phyloP scores from a whole-genome alignment of 768 basidiomycete species.

The Cystofilobasidium bisporidii region DNA sequence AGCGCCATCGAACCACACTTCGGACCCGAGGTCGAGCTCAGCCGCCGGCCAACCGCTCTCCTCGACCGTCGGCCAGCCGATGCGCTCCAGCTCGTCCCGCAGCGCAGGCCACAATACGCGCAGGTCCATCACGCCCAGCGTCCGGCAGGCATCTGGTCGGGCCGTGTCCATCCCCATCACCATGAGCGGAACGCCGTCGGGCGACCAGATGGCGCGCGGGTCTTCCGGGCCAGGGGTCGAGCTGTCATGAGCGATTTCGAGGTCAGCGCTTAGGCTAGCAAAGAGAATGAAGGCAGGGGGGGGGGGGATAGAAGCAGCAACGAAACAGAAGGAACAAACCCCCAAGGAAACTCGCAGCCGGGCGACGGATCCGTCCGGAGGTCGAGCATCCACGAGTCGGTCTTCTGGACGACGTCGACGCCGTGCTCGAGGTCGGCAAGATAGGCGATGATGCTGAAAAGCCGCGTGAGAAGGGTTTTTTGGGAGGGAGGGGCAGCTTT shows the following conservation, averaged over 20 bases:
- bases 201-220: slow-evolving; percentile 3
- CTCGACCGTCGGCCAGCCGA: not conserved
- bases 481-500: no score
- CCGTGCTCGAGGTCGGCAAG: slow-evolving; percentile 12
- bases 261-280: not conserved
- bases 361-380: not conserved
- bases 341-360: slow-evolving; percentile 16
- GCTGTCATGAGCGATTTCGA: not conserved
- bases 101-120: slow-evolving; percentile 4
- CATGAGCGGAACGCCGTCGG: not conserved
- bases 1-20: not conserved
- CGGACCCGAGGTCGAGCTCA: not conserved
- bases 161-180: slow-evolving; percentile 3
- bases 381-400: not conserved
- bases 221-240: slow-evolving; percentile 9
- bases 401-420: slow-evolving; percentile 4
- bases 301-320: no score
- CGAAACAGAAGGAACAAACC: no score
- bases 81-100: not conserved
- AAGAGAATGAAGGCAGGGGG: no score
- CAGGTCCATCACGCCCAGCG: slow-evolving; percentile 15
- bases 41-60: not conserved
- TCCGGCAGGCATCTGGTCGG: slow-evolving; percentile 11
- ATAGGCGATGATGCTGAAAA: slow-evolving; percentile 6
- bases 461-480: not conserved